Evolutionary conservation across 352 stramenopile genomes (phyloP).

Genomic region (Thalassiosira ordinaria): DNA sequence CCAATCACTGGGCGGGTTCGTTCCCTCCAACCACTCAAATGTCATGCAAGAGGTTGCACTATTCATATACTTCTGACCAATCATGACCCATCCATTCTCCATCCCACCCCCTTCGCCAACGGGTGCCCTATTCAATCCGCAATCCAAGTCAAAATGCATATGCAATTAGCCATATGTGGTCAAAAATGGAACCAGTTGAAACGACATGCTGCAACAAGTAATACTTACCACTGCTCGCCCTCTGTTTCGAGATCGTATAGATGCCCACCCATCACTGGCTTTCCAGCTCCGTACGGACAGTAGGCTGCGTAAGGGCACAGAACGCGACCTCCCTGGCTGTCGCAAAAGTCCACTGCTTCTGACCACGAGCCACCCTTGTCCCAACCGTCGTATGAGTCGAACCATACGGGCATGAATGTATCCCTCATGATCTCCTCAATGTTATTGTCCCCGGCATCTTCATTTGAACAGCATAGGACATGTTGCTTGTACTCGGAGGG

Average conservation of each 20-base stretch:
- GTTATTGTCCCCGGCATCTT: not conserved
- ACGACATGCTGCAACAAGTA: no score
- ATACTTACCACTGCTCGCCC: conserved; percentile 31
- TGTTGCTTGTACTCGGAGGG: conserved; percentile 20
- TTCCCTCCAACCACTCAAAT: conserved; percentile 33
- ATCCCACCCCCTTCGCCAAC: no score
- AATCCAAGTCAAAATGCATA: no score
- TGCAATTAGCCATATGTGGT: no score
- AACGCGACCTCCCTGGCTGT: not conserved
- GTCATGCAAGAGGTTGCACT: conserved; percentile 42
- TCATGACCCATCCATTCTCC: conserved; percentile 39
- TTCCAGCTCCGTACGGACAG: conserved; percentile 23
- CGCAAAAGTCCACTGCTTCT: conserved; percentile 28
- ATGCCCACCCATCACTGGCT: conserved; percentile 25
- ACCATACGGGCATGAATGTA: conserved; percentile 24
- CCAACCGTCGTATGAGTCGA: conserved; percentile 11
- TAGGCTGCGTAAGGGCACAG: conserved; percentile 29
- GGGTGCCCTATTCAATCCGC: no score
- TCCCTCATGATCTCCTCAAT: conserved; percentile 6
- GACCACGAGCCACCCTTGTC: conserved; percentile 6
- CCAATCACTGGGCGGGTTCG: not conserved
- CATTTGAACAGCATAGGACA: conserved; percentile 28
- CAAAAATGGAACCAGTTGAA: no score
- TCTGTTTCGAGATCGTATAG: conserved; percentile 19
- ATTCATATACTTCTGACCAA: conserved; percentile 54